Evolutionary conservation across 805 yeast species (phyloP).

Genomic region (Nakazawaea populi): DNA sequence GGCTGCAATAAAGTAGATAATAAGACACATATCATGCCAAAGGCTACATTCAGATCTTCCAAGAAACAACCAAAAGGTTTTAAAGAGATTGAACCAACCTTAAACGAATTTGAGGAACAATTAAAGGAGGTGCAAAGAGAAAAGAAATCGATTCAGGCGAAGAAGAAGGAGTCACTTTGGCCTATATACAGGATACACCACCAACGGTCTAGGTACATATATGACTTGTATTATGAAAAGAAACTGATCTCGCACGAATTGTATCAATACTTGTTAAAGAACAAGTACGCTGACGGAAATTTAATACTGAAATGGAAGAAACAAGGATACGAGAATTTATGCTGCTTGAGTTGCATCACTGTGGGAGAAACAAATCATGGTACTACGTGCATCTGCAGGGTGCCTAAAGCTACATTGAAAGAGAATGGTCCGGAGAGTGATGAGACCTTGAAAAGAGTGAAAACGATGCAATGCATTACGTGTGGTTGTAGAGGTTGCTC

Average conservation of each 20-base stretch:
- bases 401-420: constrained; percentile 55
- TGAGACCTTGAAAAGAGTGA: constrained; percentile 19
- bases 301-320: constrained; percentile 65
- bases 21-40: constrained; percentile 37
- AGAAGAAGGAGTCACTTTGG: constrained; percentile 61
- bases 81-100: constrained; percentile 59
- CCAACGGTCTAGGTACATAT: constrained; percentile 71
- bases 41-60: constrained; percentile 32
- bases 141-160: constrained; percentile 20
- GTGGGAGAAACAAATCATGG: constrained; percentile 56
- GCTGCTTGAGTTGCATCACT: constrained; percentile 77
- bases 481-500: constrained; percentile 89
- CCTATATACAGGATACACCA: constrained; percentile 66
- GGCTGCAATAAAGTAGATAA: too few relatives aligned
- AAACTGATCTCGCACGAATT: constrained; percentile 61
- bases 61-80: constrained; percentile 71
- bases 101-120: constrained; percentile 51
- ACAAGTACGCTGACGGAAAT: constrained; percentile 59
- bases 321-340: constrained; percentile 75
- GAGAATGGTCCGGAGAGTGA: constrained; percentile 21
- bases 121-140: constrained; percentile 47
- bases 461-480: constrained; percentile 55
- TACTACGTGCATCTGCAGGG: constrained; percentile 79
- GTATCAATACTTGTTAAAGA: constrained; percentile 67
- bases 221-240: constrained; percentile 65